Evolutionary conservation across 345 rosid genomes (phyloP), one percentile per base, ranked within the genome.

Genomic region (Linum trigynum): DNA sequence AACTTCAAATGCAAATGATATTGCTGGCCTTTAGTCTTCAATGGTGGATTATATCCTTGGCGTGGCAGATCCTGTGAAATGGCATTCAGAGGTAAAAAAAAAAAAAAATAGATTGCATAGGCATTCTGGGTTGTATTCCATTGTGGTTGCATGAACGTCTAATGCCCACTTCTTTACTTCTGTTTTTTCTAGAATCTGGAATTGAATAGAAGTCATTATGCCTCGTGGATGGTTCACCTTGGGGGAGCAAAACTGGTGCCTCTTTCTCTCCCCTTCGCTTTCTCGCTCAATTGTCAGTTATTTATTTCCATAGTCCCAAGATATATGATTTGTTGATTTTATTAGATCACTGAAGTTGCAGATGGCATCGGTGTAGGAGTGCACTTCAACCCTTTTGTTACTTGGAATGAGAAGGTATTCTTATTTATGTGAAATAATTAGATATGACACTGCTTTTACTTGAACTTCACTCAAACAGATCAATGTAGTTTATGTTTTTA

Each of bases 31-130:
- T 76, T 53, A 88, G 96, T 83, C 90, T 63, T 79, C 84, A 60
- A 90, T 90, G 98, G 77, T 86, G 16, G 98, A 90, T 72, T 92
- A 77, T 75, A 77, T 88, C 61, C 76, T 92, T 62, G 98, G 97
- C 42, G 98, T 90, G 53, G 77, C 94, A 45, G 90, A 92, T 78
- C 91, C 97, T 23, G 42, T 71, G 74, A 76, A 85, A 71, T 92
- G 96, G 96, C 97, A 92, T 72, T 79, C 87, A 64, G 76, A 88
- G 85, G 98, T 92, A 66, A n/a, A 15, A 55, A 57, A 66, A n/a
- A 15, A 55, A 57, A 41, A 23, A 23, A 0, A 0, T 51, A 17
- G 32, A 51, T 17, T 39, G 10, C 51, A 32, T 8, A 14, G 50
- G 32, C 12, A 38, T 39, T 17, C 16, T 38, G n/a, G 32, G 61